These are phyloP conservation scores for Microsporum audouinii DNA, from an alignment of 2,329 filamentous ascomycete genomes.

Conservation along the genomic window DNA sequence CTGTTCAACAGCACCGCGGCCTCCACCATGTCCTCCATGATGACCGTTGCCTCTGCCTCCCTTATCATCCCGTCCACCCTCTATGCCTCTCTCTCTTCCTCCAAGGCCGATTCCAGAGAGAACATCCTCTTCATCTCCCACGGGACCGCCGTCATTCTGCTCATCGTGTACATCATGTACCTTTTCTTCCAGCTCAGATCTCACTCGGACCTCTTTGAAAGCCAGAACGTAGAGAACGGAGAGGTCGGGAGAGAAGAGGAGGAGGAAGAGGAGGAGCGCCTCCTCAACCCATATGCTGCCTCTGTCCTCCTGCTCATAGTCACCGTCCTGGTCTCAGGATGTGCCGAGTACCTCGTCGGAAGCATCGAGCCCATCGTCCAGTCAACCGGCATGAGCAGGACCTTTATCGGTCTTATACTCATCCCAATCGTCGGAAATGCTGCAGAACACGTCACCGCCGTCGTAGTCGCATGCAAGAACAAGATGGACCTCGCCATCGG, in stretches of 20 bases:
- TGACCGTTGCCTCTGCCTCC: slow-evolving; percentile 65
- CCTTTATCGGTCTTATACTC: slow-evolving; percentile 67
- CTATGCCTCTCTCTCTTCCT: slow-evolving; percentile 50
- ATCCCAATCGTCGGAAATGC: slow-evolving; percentile 73
- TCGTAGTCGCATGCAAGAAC: slow-evolving; percentile 65
- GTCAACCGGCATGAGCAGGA: slow-evolving; percentile 61
- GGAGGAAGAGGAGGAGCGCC: slow-evolving; percentile 36
- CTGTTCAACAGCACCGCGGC: slow-evolving; percentile 41
- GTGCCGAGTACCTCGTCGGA: slow-evolving; percentile 65
- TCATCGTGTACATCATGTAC: slow-evolving; percentile 64
- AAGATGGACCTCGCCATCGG: slow-evolving; percentile 59
- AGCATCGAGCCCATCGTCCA: slow-evolving; percentile 63
- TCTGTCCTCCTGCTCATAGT: slow-evolving; percentile 55
- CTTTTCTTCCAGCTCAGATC: slow-evolving; percentile 67
- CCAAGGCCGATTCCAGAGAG: slow-evolving; percentile 23
- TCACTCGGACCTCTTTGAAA: slow-evolving; percentile 60
- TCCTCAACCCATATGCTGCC: slow-evolving; percentile 54
- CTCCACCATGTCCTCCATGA: slow-evolving; percentile 51
- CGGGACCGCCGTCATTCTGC: slow-evolving; percentile 62
- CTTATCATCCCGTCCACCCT: slow-evolving; percentile 68
- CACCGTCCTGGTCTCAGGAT: slow-evolving; percentile 59
- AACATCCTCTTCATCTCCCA: slow-evolving; percentile 63
- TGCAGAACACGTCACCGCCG: slow-evolving; percentile 69
- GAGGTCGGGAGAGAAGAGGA: slow-evolving; percentile 17
- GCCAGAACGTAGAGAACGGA: slow-evolving; percentile 16